Percentiles rank a stretch among this genome's conserved stretches.
Conservation (phyloP, 2,329 filamentous ascomycete genomes). For the Aciculosporium take region DNA sequence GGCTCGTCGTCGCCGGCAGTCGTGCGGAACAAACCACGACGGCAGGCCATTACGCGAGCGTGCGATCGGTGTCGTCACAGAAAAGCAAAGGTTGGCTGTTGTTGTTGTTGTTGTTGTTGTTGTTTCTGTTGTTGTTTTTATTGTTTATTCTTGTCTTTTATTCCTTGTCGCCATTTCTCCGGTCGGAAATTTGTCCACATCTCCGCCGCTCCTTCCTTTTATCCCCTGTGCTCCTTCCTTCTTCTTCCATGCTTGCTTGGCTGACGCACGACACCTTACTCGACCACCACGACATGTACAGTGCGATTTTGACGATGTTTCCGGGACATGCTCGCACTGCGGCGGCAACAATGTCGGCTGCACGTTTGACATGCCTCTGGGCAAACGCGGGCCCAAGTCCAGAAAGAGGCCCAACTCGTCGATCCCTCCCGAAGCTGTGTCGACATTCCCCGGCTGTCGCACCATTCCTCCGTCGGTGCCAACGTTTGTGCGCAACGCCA, state of each 20-base stretch:
- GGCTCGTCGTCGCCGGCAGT: slow-evolving; percentile 9
- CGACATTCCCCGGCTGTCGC: slow-evolving; percentile 6
- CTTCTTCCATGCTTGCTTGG: not conserved
- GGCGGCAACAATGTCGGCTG: slow-evolving; percentile 18
- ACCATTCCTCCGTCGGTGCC: not conserved
- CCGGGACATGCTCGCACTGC: slow-evolving; percentile 19
- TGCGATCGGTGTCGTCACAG: slow-evolving; percentile 23
- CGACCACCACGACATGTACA: slow-evolving; percentile 4
- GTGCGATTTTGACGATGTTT: slow-evolving; percentile 15
- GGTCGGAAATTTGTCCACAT: slow-evolving; percentile 7
- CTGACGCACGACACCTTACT: not conserved
- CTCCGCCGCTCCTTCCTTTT: not conserved
- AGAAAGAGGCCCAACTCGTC: slow-evolving; percentile 10
- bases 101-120: not conserved
- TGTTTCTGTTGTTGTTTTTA: not conserved
- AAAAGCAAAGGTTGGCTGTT: slow-evolving; percentile 19
- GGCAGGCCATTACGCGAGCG: slow-evolving; percentile 15
- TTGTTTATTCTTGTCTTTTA: not conserved
- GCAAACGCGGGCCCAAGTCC: slow-evolving; percentile 24
- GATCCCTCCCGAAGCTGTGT: slow-evolving; percentile 7
- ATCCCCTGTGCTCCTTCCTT: not conserved
- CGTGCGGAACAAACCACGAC: slow-evolving; percentile 7
- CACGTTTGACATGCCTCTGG: slow-evolving; percentile 24
- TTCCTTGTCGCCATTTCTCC: slow-evolving; percentile 2
- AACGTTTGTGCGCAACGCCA: not conserved